These are phyloP conservation scores for Lactarius psammicola DNA, from an alignment of 768 basidiomycete species.

Conservation along the genomic window DNA sequence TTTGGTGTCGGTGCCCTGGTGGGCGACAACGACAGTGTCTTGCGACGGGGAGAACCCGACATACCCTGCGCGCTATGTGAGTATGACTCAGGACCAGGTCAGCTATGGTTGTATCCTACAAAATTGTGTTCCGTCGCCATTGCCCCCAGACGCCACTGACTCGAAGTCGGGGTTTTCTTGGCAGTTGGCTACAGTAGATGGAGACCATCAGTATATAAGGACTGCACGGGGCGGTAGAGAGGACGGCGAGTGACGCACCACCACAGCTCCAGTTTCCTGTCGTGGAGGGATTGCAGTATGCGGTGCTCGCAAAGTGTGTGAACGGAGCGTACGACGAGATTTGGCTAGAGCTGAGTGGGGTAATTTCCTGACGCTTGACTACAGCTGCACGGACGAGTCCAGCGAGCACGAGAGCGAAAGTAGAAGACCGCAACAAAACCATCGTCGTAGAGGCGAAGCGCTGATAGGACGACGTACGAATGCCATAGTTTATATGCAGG, in stretches of 20 bases:
- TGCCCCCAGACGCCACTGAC: slow-evolving; percentile 49
- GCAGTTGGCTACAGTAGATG: slow-evolving; percentile 44
- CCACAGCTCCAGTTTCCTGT: slow-evolving; percentile 37
- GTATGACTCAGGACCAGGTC: neutral
- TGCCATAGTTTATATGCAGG: neutral
- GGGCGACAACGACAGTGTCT: slow-evolving; percentile 38
- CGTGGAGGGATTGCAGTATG: slow-evolving; percentile 34
- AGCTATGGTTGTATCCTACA: slow-evolving; percentile 34
- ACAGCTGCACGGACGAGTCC: neutral
- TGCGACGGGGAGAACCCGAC: slow-evolving; percentile 50
- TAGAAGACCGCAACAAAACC: neutral
- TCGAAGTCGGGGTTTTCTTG: slow-evolving; percentile 47
- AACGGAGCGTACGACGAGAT: slow-evolving; percentile 35
- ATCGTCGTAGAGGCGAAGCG: neutral
- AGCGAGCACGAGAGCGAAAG: neutral
- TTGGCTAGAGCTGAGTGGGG: slow-evolving; percentile 30
- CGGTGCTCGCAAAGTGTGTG: slow-evolving; percentile 36
- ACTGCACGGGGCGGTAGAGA: neutral
- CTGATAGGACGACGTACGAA: too few relatives aligned
- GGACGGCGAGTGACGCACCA: slow-evolving; percentile 20
- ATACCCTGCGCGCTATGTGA: slow-evolving; percentile 40
- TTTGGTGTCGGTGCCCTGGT: slow-evolving; percentile 40
- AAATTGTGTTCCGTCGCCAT: slow-evolving; percentile 44
- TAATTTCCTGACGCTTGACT: slow-evolving; percentile 27
- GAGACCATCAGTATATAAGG: neutral